These are phyloP conservation scores for Patellifolia procumbens DNA, from an alignment of 179 eudicot genomes.

Conservation along the genomic window DNA sequence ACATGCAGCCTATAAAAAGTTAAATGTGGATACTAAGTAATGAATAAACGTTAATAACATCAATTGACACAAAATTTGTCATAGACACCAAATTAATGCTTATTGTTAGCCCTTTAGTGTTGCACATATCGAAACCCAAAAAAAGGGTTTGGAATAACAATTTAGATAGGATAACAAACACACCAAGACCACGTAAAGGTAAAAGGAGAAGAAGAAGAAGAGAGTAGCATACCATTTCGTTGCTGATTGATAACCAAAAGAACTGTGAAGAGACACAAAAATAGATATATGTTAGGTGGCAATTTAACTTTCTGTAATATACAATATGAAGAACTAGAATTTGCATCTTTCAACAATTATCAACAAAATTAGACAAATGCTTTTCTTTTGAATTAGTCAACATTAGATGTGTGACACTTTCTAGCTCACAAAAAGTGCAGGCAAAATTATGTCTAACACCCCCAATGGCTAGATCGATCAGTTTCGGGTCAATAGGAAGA, in stretches of 20 bases:
- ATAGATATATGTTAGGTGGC: not conserved
- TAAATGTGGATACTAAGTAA: too few relatives aligned
- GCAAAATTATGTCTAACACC: not conserved
- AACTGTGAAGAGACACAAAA: conserved; percentile 6
- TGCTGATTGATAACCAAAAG: conserved; percentile 4
- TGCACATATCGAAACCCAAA: too few relatives aligned
- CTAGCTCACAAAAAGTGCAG: not conserved
- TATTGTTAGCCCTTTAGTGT: too few relatives aligned
- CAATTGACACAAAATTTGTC: too few relatives aligned
- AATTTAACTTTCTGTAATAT: not conserved
- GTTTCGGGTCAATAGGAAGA: too few relatives aligned
- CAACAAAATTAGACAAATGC: not conserved
- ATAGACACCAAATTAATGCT: too few relatives aligned
- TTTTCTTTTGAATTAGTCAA: not conserved
- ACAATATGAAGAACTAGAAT: not conserved
- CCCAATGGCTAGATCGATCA: too few relatives aligned
- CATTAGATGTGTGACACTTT: not conserved
- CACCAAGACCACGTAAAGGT: not conserved
- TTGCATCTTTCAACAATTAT: not conserved
- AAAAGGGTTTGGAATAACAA: not conserved
- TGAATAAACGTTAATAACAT: too few relatives aligned
- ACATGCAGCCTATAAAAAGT: too few relatives aligned
- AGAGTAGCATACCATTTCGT: conserved; percentile 2
- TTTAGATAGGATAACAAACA: not conserved
- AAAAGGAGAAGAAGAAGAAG: too few relatives aligned